A percentile compares a stretch with the other conserved stretches of the same genome.
Conservation (phyloP, 345 rosid species). For the Viola odorata region DNA sequence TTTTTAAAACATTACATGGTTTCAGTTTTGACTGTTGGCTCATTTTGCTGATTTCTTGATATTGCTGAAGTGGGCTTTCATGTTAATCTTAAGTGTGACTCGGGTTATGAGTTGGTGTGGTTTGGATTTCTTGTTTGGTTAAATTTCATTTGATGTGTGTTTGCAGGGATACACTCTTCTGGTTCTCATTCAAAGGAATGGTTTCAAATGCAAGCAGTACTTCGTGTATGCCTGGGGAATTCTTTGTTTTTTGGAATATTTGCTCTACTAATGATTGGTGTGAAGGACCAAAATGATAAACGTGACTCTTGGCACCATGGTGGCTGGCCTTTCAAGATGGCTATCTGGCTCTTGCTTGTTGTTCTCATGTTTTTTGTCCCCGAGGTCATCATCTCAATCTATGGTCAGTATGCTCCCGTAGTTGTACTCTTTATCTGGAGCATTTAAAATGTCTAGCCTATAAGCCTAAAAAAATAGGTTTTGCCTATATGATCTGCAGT, state of each 20-base stretch:
- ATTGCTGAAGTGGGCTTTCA: too few relatives aligned
- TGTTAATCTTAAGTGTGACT: too few relatives aligned
- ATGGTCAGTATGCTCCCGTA: conserved; percentile 46
- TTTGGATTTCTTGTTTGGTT: not conserved
- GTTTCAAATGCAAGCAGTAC: conserved; percentile 87
- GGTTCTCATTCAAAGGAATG: conserved; percentile 62
- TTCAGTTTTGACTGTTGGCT: too few relatives aligned
- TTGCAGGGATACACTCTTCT: conserved; percentile 76
- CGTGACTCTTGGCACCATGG: conserved; percentile 98
- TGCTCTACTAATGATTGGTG: conserved; percentile 85
- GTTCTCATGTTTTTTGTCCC: conserved; percentile 92
- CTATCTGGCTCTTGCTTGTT: conserved; percentile 71
- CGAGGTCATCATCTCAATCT: conserved; percentile 53
- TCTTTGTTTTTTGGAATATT: conserved; percentile 66
- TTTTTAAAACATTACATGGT: too few relatives aligned
- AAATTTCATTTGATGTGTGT: conserved; percentile 1
- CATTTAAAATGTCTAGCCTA: not conserved
- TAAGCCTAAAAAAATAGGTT: too few relatives aligned
- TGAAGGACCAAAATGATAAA: conserved; percentile 84
- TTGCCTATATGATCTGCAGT: too few relatives aligned
- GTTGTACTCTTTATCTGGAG: not conserved
- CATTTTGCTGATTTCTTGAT: too few relatives aligned
- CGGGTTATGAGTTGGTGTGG: not conserved
- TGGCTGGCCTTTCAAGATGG: conserved; percentile 90
- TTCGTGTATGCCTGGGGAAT: conserved; percentile 92